A percentile compares a stretch with the other conserved stretches of the same genome.
These are phyloP conservation scores for Cryptococcus sp. DNA, from an alignment of 1,284 basidiomycete genomes.

Conservation along the genomic window DNA sequence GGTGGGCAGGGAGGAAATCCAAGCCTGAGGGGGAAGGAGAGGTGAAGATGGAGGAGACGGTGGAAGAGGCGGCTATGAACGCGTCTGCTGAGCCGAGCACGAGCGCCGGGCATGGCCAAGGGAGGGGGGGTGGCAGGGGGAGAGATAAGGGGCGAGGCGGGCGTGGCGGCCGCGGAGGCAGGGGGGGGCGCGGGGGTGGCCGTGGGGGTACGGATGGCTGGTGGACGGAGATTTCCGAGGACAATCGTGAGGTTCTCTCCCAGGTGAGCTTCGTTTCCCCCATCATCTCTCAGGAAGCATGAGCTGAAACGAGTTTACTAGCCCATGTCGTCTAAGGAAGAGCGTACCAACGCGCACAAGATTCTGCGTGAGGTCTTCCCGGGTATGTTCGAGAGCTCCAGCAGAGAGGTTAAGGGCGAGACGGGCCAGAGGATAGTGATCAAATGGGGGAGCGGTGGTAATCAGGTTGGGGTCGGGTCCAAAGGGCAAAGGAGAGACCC, in stretches of 20 bases:
- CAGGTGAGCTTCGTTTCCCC: constrained; percentile 56
- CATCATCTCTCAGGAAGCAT: neutral
- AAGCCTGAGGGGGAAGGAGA: constrained; percentile 30
- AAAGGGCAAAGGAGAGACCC: constrained; percentile 16
- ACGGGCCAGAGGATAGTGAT: constrained; percentile 37
- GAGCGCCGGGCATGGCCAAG: constrained; percentile 26
- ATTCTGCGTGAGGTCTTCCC: constrained; percentile 73
- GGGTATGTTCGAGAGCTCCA: constrained; percentile 70
- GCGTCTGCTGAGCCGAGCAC: constrained; percentile 26
- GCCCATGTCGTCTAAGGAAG: constrained; percentile 77
- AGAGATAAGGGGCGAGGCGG: constrained; percentile 40
- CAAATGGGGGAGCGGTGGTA: constrained; percentile 28
- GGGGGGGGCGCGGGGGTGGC: constrained; percentile 53
- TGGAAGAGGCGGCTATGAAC: constrained; percentile 22
- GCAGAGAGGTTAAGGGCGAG: constrained; percentile 27
- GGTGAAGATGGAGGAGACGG: constrained; percentile 25
- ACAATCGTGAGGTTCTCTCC: constrained; percentile 70
- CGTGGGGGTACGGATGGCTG: constrained; percentile 50
- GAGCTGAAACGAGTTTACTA: constrained; percentile 44
- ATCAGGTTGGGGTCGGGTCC: neutral
- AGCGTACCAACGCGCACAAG: constrained; percentile 77
- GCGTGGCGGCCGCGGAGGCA: constrained; percentile 51
- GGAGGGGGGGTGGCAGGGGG: constrained; percentile 20
- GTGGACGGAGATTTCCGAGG: constrained; percentile 51
- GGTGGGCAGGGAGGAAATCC: constrained; percentile 45